These are phyloP conservation scores for Aspergillus diversus DNA, from an alignment of 495 filamentous ascomycete genomes.

Conservation along the genomic window DNA sequence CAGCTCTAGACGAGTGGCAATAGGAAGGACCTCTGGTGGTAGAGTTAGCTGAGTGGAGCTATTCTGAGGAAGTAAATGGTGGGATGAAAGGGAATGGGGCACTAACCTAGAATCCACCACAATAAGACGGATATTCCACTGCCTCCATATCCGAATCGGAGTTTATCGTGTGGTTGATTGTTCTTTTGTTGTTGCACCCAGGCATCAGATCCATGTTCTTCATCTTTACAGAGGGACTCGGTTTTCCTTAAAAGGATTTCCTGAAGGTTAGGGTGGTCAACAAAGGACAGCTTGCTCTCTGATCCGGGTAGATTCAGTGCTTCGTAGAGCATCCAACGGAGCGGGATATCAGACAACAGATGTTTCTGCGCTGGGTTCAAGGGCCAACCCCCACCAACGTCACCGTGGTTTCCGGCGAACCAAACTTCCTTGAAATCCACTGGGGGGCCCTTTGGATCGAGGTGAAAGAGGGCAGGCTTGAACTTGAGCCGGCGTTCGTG, in stretches of 20 bases:
- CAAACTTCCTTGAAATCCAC: constrained; percentile 75
- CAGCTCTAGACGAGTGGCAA: constrained; percentile 39
- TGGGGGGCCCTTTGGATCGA: constrained; percentile 44
- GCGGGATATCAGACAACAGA: constrained; percentile 39
- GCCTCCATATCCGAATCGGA: constrained; percentile 20
- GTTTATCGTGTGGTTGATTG: constrained; percentile 25
- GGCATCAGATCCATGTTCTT: constrained; percentile 11
- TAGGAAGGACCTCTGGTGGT: constrained; percentile 35
- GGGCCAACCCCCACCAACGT: constrained; percentile 76
- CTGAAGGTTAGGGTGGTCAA: constrained; percentile 10
- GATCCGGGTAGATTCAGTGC: constrained; percentile 27
- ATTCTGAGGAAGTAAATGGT: not conserved
- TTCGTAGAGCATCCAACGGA: constrained; percentile 47
- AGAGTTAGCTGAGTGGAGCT: not conserved
- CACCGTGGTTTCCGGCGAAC: constrained; percentile 74
- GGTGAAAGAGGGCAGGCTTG: constrained; percentile 62
- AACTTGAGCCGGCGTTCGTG: constrained; percentile 66
- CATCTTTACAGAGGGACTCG: constrained; percentile 13
- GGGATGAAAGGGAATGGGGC: not conserved
- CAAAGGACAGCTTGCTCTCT: constrained; percentile 21
- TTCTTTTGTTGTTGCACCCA: constrained; percentile 5
- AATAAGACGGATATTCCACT: constrained; percentile 11
- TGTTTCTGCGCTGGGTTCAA: constrained; percentile 32
- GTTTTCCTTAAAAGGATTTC: constrained; percentile 6
- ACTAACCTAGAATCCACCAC: constrained; percentile 26